Conservation (phyloP, 257 asterid species). For the Plantago major region DNA sequence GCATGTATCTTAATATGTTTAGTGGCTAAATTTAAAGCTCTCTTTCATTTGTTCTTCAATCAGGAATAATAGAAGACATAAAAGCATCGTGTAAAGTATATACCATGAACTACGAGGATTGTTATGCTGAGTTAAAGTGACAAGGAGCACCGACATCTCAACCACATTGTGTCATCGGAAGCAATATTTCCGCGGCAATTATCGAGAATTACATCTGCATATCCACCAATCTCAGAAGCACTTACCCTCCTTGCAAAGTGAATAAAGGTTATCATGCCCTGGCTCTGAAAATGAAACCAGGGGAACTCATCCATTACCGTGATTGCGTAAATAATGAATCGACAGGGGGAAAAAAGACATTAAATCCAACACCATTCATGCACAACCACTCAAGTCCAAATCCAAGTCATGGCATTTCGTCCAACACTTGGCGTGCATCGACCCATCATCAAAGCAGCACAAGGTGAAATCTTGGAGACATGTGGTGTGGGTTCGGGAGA, state of each 20-base stretch:
- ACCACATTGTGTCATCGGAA: constrained; percentile 59
- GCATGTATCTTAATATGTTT: no score
- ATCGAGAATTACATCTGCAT: constrained; percentile 81
- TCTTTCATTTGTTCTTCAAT: constrained; percentile 5
- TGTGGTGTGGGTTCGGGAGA: constrained; percentile 51
- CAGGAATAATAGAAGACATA: constrained; percentile 9
- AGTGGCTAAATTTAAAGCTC: no score
- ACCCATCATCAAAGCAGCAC: constrained; percentile 36
- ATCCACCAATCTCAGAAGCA: constrained; percentile 70
- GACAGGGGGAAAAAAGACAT: no score
- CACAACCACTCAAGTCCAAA: constrained; percentile 34
- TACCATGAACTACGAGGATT: constrained; percentile 95
- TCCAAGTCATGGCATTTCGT: constrained; percentile 51
- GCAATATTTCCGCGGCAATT: constrained; percentile 88
- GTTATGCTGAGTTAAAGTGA: constrained; percentile 55
- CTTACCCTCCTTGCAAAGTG: constrained; percentile 58
- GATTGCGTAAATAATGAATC: no score
- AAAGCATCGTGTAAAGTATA: constrained; percentile 10
- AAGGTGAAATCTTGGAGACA: constrained; percentile 55
- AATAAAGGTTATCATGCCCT: constrained; percentile 84
- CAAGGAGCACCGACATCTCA: constrained; percentile 85
- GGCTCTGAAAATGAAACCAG: constrained; percentile 46
- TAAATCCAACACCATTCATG: no score
- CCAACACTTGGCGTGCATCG: constrained; percentile 30
- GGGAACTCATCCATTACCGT: not conserved